A percentile compares a stretch with the other conserved stretches of the same genome.
Evolutionary conservation across 2,329 filamentous ascomycete species (phyloP).

Genomic region (Rutstroemia sp.): DNA sequence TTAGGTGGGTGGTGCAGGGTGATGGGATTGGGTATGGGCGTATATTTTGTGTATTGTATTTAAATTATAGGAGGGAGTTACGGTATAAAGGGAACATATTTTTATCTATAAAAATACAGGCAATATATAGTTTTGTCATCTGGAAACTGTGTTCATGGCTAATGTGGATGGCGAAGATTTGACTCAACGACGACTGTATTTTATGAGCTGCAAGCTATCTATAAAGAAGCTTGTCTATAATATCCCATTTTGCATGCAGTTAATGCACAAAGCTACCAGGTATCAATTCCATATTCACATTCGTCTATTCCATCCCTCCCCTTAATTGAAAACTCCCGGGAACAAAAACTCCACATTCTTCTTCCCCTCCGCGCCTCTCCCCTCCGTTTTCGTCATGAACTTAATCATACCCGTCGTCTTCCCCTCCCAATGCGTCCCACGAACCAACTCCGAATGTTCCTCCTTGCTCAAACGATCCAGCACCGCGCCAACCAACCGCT

Average conservation of each 20-base stretch:
- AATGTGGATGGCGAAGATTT: background rate
- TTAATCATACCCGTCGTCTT: conserved; percentile 68
- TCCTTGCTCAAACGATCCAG: conserved; percentile 76
- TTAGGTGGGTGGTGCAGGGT: background rate
- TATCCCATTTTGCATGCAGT: background rate
- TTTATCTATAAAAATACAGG: background rate
- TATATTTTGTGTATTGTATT: no score
- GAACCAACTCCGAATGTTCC: conserved; percentile 67
- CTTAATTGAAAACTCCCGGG: conserved; percentile 44
- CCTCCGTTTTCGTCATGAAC: conserved; percentile 73
- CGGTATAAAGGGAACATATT: background rate
- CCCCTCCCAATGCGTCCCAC: conserved; percentile 75
- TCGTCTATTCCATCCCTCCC: background rate
- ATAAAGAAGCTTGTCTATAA: background rate
- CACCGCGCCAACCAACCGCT: conserved; percentile 75
- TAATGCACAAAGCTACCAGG: conserved; percentile 3
- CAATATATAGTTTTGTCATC: background rate
- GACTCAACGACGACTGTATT: background rate
- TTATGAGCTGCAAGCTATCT: background rate
- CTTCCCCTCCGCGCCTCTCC: conserved; percentile 65
- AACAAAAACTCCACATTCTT: conserved; percentile 83
- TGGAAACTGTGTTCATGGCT: background rate
- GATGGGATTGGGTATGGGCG: no score
- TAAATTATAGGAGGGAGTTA: no score
- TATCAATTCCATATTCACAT: background rate